Conservation (phyloP, 1,284 basidiomycete species). For the Austroboletus novae-zelandiae region DNA sequence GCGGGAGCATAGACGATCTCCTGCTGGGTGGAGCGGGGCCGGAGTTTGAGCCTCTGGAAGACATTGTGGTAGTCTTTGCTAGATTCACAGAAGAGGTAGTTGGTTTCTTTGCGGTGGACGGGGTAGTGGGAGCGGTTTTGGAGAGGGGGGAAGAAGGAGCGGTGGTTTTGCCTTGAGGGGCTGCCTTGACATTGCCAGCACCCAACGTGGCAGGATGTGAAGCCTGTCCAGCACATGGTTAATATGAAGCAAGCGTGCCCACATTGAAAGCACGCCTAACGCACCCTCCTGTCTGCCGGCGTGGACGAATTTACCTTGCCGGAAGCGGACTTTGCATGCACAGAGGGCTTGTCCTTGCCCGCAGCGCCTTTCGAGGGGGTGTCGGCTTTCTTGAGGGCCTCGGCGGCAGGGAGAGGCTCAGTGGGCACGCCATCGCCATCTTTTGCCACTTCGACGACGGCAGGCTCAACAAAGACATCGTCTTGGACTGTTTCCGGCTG, state of each 20-base stretch:
- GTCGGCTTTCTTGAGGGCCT: conserved; percentile 22
- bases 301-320: conserved; percentile 40
- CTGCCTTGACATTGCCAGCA: conserved; percentile 51
- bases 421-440: conserved; percentile 9
- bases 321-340: conserved; percentile 20
- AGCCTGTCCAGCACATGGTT: conserved; percentile 45
- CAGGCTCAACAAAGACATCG: conserved; percentile 17
- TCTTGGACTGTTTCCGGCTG: conserved; percentile 26
- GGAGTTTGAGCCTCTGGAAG: conserved; percentile 34
- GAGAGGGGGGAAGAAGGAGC: conserved; percentile 35
- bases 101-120: conserved; percentile 50
- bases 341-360: conserved; percentile 39
- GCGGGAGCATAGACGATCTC: conserved; percentile 47
- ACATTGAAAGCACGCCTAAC: conserved; percentile 25
- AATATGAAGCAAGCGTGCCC: conserved; percentile 25
- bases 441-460: conserved; percentile 16
- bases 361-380: conserved; percentile 28
- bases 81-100: conserved; percentile 39
- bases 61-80: conserved; percentile 42
- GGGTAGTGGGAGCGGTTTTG: conserved; percentile 34
- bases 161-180: conserved; percentile 43
- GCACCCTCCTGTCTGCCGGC: conserved; percentile 64
- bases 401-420: conserved; percentile 13
- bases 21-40: conserved; percentile 37
- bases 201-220: conserved; percentile 68